phyloP scores from a whole-genome alignment of 495 filamentous ascomycete species.

The Talaromyces proteolyticus region DNA sequence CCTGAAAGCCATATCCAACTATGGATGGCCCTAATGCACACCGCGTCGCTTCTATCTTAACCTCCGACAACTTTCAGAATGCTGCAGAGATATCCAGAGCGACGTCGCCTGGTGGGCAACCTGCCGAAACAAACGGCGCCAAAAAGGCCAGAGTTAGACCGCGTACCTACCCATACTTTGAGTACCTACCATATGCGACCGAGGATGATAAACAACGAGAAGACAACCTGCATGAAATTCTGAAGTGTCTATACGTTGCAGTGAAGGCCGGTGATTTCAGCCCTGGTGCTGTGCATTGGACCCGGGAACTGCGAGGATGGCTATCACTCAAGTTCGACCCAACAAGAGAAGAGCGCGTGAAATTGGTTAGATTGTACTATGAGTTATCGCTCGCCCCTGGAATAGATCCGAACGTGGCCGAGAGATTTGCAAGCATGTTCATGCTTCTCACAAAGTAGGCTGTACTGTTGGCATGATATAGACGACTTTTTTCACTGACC shows the following conservation, averaged over 20 bases:
- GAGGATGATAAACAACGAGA: slow-evolving; percentile 72
- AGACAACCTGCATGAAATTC: slow-evolving; percentile 70
- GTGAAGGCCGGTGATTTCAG: slow-evolving; percentile 90
- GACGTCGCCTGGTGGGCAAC: slow-evolving; percentile 61
- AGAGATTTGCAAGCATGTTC: slow-evolving; percentile 95
- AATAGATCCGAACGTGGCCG: slow-evolving; percentile 71
- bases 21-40: slow-evolving; percentile 31
- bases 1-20: slow-evolving; percentile 10
- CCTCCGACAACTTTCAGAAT: slow-evolving; percentile 42
- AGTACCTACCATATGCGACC: slow-evolving; percentile 78
- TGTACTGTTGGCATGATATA: not conserved
- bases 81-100: slow-evolving; percentile 52
- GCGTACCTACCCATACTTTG: slow-evolving; percentile 87
- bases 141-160: slow-evolving; percentile 69
- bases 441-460: slow-evolving; percentile 85
- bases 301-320: slow-evolving; percentile 92
- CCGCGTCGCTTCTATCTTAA: slow-evolving; percentile 29
- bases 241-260: slow-evolving; percentile 87
- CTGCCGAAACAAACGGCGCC: slow-evolving; percentile 42
- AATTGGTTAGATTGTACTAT: slow-evolving; percentile 87
- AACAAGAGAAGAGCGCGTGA: slow-evolving; percentile 71
- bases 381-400: slow-evolving; percentile 89
- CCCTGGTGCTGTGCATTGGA: slow-evolving; percentile 94
- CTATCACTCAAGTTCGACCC: slow-evolving; percentile 95
- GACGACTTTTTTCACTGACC: slow-evolving; percentile 8